A percentile compares a stretch with the other conserved stretches of the same genome.
Evolutionary conservation across 805 yeast species (phyloP).

Genomic region (Vanderwaltozyma verrucispora): DNA sequence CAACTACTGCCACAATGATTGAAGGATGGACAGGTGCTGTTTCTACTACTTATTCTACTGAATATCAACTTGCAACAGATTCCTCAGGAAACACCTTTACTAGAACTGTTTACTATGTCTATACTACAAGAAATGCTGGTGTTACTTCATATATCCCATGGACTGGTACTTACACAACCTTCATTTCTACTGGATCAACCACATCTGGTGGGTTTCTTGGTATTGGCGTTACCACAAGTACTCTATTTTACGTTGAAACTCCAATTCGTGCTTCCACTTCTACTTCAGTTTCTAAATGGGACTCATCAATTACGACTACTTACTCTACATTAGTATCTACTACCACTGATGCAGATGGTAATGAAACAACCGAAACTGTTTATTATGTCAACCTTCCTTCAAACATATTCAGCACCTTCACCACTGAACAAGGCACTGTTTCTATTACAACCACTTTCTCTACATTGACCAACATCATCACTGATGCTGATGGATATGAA

Average conservation of each 20-base stretch:
- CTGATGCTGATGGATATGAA: neutral
- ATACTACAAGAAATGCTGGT: constrained; percentile 1
- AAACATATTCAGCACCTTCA: neutral
- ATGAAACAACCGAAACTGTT: neutral
- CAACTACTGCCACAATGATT: neutral
- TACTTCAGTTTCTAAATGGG: neutral
- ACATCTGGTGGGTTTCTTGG: neutral
- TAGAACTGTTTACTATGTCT: neutral
- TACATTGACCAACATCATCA: neutral
- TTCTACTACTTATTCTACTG: neutral
- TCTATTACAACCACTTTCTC: neutral
- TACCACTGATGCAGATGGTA: neutral
- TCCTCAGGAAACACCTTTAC: neutral
- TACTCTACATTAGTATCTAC: neutral
- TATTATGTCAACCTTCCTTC: neutral
- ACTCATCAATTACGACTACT: neutral
- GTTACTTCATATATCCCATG: constrained; percentile 2
- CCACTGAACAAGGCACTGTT: neutral
- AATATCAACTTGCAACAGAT: neutral
- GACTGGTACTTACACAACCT: constrained; percentile 2
- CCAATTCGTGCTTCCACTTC: neutral
- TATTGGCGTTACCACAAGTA: neutral
- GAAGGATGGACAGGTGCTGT: constrained; percentile 1
- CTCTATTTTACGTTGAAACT: neutral
- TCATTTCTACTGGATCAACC: neutral